Evolutionary conservation across 345 rosid species (phyloP).

Genomic region (Anastatica hierochuntica): DNA sequence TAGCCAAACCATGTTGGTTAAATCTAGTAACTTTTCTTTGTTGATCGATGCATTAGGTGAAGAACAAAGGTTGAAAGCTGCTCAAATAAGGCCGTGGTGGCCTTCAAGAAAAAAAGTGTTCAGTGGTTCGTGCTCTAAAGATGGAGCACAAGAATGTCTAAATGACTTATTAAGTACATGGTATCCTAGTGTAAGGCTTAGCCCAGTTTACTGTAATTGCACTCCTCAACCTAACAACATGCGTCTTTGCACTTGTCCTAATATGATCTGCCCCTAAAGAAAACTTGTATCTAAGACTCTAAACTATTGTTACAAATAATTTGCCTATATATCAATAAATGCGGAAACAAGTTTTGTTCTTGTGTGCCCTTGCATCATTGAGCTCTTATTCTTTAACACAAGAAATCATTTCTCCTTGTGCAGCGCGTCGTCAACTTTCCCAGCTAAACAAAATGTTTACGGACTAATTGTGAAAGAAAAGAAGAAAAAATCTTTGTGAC

Average conservation of each 20-base stretch:
- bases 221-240: slow-evolving; percentile 2
- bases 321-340: too few relatives aligned
- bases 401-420: too few relatives aligned
- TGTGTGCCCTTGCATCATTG: too few relatives aligned
- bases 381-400: too few relatives aligned
- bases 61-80: neutral
- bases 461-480: too few relatives aligned
- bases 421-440: too few relatives aligned
- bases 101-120: slow-evolving; percentile 16
- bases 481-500: too few relatives aligned
- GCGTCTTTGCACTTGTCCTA: slow-evolving; percentile 17
- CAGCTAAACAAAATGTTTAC: too few relatives aligned
- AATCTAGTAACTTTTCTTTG: neutral
- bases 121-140: slow-evolving; percentile 7
- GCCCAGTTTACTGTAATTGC: slow-evolving; percentile 15
- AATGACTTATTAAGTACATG: slow-evolving; percentile 21
- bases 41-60: neutral
- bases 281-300: too few relatives aligned
- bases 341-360: too few relatives aligned
- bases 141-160: slow-evolving; percentile 22
- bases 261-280: slow-evolving; percentile 13
- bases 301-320: too few relatives aligned
- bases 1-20: neutral
- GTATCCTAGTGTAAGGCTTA: slow-evolving; percentile 20
- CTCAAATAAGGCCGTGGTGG: slow-evolving; percentile 16